phyloP scores from a whole-genome alignment of 1,284 basidiomycete genomes.

The Macrocystidia cucumis region DNA sequence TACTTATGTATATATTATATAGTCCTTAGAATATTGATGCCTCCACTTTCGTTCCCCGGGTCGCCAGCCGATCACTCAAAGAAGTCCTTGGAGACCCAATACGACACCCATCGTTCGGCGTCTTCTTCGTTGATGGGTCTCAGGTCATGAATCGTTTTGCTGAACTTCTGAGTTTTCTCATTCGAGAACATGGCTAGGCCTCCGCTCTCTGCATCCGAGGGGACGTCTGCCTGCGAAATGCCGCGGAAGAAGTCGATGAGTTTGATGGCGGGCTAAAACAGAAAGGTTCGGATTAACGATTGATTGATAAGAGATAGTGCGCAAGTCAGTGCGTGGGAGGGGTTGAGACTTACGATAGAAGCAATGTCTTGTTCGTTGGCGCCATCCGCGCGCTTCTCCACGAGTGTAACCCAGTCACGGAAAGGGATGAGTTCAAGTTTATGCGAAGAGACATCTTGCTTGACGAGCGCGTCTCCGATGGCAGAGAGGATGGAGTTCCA shows the following conservation, averaged over 20 bases:
- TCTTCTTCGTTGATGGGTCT: neutral
- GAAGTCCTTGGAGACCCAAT: neutral
- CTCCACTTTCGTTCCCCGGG: too few species aligned
- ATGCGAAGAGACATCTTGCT: conserved; percentile 7
- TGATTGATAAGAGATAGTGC: too few species aligned
- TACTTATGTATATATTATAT: too few species aligned
- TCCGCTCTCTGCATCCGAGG: neutral
- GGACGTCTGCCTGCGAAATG: conserved; percentile 7
- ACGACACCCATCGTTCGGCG: neutral
- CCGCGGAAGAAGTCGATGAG: conserved; percentile 24
- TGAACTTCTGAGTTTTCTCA: neutral
- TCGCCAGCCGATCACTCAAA: too few species aligned
- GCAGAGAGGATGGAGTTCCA: conserved; percentile 20
- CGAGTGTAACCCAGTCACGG: conserved; percentile 19
- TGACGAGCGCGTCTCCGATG: conserved; percentile 16
- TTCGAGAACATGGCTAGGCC: neutral
- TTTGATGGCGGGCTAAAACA: conserved; percentile 24
- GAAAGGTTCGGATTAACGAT: too few species aligned
- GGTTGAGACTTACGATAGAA: conserved; percentile 16
- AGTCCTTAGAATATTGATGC: too few species aligned
- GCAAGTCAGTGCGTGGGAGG: too few species aligned
- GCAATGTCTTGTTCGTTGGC: conserved; percentile 11
- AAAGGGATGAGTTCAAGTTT: conserved; percentile 19
- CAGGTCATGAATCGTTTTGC: neutral
- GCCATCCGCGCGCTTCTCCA: conserved; percentile 14